Percentiles rank a stretch among this genome's conserved stretches.
phyloP scores from a whole-genome alignment of 2,329 filamentous ascomycete species.

The Aureobasidium sp. region DNA sequence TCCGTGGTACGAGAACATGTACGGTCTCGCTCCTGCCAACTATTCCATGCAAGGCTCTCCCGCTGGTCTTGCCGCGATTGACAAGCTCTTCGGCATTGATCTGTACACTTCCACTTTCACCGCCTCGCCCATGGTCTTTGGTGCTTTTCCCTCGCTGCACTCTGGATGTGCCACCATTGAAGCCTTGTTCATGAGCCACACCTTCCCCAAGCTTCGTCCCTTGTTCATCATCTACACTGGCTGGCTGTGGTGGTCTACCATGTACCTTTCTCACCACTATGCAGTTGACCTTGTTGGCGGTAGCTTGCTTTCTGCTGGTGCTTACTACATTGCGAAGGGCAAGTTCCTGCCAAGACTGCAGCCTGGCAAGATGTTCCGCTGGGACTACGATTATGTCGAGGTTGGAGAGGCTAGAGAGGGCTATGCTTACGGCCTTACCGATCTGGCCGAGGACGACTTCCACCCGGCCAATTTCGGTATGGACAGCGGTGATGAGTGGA shows the following conservation, averaged over 20 bases:
- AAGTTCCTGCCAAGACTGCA: conserved; percentile 78
- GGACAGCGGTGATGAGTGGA: conserved; percentile 77
- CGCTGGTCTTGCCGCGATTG: conserved; percentile 80
- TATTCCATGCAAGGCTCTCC: conserved; percentile 88
- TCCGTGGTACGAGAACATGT: conserved; percentile 93
- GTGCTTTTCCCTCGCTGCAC: conserved; percentile 89
- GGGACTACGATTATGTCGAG: conserved; percentile 94
- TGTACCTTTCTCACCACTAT: conserved; percentile 97
- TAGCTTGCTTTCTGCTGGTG: conserved; percentile 54
- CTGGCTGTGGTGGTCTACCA: conserved; percentile 98
- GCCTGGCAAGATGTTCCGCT: conserved; percentile 76
- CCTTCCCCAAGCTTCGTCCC: conserved; percentile 75
- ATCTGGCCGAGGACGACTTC: conserved; percentile 46
- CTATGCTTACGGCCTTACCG: conserved; percentile 50
- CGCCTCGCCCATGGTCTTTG: conserved; percentile 84
- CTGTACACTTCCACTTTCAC: conserved; percentile 91
- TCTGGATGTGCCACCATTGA: conserved; percentile 83
- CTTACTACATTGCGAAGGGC: conserved; percentile 75
- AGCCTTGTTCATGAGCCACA: conserved; percentile 85
- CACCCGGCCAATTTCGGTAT: conserved; percentile 37
- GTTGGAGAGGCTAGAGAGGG: conserved; percentile 56
- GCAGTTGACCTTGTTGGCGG: conserved; percentile 87
- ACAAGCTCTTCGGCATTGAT: conserved; percentile 82
- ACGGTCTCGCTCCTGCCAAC: conserved; percentile 83
- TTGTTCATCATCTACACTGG: conserved; percentile 76